Percentiles rank a stretch among this genome's conserved stretches.
These are phyloP conservation scores for Nepenthes gracilis DNA, from an alignment of 148 eudicot species.

Conservation along the genomic window DNA sequence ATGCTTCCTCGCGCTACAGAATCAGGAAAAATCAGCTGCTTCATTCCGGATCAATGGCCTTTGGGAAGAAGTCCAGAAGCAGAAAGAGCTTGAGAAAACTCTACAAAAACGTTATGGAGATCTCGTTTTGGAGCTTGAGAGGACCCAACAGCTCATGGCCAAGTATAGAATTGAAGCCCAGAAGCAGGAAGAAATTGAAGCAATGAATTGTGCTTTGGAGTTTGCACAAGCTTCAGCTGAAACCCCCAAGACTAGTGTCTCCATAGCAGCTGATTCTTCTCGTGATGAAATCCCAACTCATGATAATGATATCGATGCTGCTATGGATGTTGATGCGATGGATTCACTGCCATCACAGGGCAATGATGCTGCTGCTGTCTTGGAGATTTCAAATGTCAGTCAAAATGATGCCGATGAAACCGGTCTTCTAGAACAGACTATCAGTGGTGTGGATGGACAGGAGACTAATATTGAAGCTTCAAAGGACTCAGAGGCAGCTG, in stretches of 20 bases:
- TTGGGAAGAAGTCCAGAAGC: conserved; percentile 97
- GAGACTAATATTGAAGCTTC: no score
- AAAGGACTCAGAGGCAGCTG: no score
- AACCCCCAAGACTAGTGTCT: not conserved
- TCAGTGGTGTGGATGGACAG: no score
- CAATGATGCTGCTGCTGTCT: no score
- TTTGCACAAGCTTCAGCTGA: conserved; percentile 16
- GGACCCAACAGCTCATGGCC: conserved; percentile 35
- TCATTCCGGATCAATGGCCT: conserved; percentile 66
- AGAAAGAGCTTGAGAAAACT: conserved; percentile 75
- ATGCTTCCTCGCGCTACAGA: conserved; percentile 82
- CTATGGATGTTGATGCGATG: conserved; percentile 9
- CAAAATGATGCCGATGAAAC: no score
- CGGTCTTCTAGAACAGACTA: no score
- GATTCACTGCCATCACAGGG: no score
- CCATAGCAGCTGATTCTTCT: not conserved
- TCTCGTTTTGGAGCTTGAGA: conserved; percentile 44
- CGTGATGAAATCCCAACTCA: conserved; percentile 1
- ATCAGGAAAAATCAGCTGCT: conserved; percentile 85
- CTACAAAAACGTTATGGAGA: conserved; percentile 79
- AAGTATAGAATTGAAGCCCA: conserved; percentile 35
- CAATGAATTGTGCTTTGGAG: conserved; percentile 27
- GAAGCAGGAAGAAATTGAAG: conserved; percentile 45
- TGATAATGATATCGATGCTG: conserved; percentile 2
- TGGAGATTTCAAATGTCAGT: no score